Percentiles rank a stretch among this genome's conserved stretches.
These are phyloP conservation scores for Durotheca rogersii DNA, from an alignment of 495 filamentous ascomycete genomes.

Conservation along the genomic window DNA sequence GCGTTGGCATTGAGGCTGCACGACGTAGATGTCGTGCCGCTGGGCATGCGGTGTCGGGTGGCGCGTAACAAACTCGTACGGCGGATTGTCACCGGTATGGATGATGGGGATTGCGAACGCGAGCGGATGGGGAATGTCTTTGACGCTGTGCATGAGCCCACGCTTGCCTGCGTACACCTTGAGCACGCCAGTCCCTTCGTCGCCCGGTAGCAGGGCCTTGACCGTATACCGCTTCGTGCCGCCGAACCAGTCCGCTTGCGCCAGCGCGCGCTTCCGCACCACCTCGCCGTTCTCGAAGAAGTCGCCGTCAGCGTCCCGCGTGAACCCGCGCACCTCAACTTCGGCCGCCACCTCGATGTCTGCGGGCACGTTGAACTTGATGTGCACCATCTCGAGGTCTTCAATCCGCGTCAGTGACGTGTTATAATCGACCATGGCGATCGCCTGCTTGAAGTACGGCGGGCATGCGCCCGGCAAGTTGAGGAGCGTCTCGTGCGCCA, in stretches of 20 bases:
- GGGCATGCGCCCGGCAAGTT: slow-evolving; percentile 83
- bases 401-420: slow-evolving; percentile 85
- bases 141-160: slow-evolving; percentile 92
- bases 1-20: slow-evolving; percentile 84
- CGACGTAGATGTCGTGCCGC: slow-evolving; percentile 94
- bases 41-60: slow-evolving; percentile 97
- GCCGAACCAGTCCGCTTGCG: slow-evolving; percentile 87
- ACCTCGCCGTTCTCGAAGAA: slow-evolving; percentile 89
- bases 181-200: slow-evolving; percentile 84
- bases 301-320: slow-evolving; percentile 83
- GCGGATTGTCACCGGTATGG: slow-evolving; percentile 87
- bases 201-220: slow-evolving; percentile 85
- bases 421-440: slow-evolving; percentile 84
- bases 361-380: slow-evolving; percentile 80
- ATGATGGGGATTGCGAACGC: slow-evolving; percentile 88
- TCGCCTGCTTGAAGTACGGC: slow-evolving; percentile 77
- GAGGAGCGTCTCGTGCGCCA: slow-evolving; percentile 78
- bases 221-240: slow-evolving; percentile 88
- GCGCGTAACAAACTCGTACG: slow-evolving; percentile 87
- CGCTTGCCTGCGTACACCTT: slow-evolving; percentile 93
- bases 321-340: slow-evolving; percentile 78
- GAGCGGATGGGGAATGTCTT: slow-evolving; percentile 88
- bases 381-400: slow-evolving; percentile 85
- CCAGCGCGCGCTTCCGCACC: slow-evolving; percentile 79
- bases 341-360: slow-evolving; percentile 95